Base-by-base conservation (phyloP, 345 rosid species). In the Melaleuca alternifolia region DNA sequence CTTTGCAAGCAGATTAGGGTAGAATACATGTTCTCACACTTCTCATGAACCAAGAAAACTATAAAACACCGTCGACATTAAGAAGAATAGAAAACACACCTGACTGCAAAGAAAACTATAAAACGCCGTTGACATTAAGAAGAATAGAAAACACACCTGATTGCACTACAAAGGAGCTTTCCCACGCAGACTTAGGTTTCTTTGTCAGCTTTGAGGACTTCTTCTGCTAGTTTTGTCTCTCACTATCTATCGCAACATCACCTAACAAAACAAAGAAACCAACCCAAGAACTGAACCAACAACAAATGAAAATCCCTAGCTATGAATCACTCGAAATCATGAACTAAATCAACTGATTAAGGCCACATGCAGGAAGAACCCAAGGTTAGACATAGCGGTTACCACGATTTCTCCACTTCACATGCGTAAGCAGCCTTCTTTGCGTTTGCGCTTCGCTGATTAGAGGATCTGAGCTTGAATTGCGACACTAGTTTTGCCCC, bases 121-220 rank as follows among this genome's bases (percentile, higher is more conserved):
- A 7, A 50, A 71, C 83, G 26, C 71, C 20, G 84, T 46, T n/a
- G 48, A 33, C 79, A 71, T 71, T 33, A 33, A 18, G 79, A 20
- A 48, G 48, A 52, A 20, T 9, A 44, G 82, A 87, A 59, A 83
- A 89, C 88, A 48, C 54, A 94, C 99, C 98, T 93, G 95, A 65
- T 95, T 84, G 86, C 91, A 94, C 94, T 96, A 96, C 5, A 96
- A 86, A 98, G 96, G 86, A 98, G 95, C 91, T 94, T 52, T 93
- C 99, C 99, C 99, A 98, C 24, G 97, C 96, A 88, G 87, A 89
- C 86, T 93, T 94, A 37, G 92, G 88, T 88, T 76, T 88, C 83
- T 92, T 94, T 12, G 84, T 83, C 12, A 89, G 51, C 90, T 91
- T 93, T 5, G 87, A 52, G 18, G 91, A 89, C 91, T 92, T 93